phyloP scores from a whole-genome alignment of 495 filamentous ascomycete species.

The Articulospora tetracladia region DNA sequence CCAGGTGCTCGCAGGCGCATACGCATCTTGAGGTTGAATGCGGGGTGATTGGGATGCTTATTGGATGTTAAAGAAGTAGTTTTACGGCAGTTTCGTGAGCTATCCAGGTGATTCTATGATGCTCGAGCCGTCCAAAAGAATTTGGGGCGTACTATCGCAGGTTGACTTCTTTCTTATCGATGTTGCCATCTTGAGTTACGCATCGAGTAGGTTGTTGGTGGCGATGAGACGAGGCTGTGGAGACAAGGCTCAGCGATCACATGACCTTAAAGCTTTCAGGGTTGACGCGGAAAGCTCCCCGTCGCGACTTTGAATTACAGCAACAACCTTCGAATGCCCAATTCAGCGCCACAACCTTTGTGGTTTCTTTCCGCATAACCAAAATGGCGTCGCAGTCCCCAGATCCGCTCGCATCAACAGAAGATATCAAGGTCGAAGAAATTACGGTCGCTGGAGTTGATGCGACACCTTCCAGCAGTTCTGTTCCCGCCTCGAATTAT shows the following conservation, averaged over 20 bases:
- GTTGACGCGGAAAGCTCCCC: not conserved
- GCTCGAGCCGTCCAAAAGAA: not conserved
- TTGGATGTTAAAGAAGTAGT: not conserved
- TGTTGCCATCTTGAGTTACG: no score
- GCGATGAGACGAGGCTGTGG: not conserved
- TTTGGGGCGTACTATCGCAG: no score
- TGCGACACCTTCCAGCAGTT: slow-evolving; percentile 8
- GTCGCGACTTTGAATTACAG: not conserved
- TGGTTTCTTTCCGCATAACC: not conserved
- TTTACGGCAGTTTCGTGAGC: not conserved
- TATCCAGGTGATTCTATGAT: not conserved
- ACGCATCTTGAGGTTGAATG: slow-evolving; percentile 41
- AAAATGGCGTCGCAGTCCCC: slow-evolving; percentile 17
- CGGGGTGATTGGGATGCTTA: not conserved
- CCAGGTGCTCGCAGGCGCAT: slow-evolving; percentile 59
- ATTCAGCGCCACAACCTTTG: slow-evolving; percentile 5
- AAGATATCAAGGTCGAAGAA: slow-evolving; percentile 16
- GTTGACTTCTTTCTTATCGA: no score
- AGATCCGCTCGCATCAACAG: slow-evolving; percentile 1
- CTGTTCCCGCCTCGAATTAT: not conserved
- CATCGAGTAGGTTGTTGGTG: no score
- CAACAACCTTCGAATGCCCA: not conserved
- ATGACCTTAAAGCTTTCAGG: not conserved
- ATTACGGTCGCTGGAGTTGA: slow-evolving; percentile 2
- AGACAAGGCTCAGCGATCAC: not conserved